A percentile compares a stretch with the other conserved stretches of the same genome.
These are phyloP conservation scores for Diaporthe nobilis DNA, from an alignment of 2,329 filamentous ascomycete species.

Conservation along the genomic window DNA sequence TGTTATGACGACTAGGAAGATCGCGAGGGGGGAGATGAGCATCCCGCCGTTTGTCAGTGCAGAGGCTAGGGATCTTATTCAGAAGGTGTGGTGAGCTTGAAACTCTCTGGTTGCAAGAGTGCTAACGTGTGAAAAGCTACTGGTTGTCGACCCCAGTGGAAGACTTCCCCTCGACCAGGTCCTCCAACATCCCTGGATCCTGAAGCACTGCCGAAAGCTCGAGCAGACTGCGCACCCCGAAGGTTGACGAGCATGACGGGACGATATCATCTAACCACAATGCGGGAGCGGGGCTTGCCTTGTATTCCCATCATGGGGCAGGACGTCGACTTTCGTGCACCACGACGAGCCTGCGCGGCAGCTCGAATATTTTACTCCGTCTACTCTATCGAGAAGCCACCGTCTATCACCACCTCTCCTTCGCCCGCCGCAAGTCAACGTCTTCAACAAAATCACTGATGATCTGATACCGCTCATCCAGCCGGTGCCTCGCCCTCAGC, in stretches of 20 bases:
- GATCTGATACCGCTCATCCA: slow-evolving; percentile 46
- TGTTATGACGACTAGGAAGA: slow-evolving; percentile 34
- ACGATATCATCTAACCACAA: too few species aligned
- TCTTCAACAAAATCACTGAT: slow-evolving; percentile 41
- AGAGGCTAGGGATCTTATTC: slow-evolving; percentile 66
- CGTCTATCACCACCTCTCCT: slow-evolving; percentile 6
- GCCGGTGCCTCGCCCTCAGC: slow-evolving; percentile 44
- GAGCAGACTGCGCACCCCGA: not conserved
- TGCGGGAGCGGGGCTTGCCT: not conserved
- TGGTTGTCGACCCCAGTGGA: slow-evolving; percentile 14
- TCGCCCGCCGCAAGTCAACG: not conserved
- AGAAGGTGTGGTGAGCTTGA: not conserved
- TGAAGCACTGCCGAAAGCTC: not conserved
- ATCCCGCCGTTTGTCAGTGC: slow-evolving; percentile 68
- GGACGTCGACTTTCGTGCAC: not conserved
- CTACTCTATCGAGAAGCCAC: not conserved
- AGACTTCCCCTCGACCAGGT: slow-evolving; percentile 18
- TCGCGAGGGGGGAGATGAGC: slow-evolving; percentile 25
- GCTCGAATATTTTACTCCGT: not conserved
- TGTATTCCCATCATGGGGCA: too few species aligned
- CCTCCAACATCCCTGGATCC: slow-evolving; percentile 25
- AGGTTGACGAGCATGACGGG: not conserved
- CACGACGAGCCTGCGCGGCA: not conserved
- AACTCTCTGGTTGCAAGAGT: accelerated
- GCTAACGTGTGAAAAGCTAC: slow-evolving; percentile 6